Base-by-base conservation (phyloP, 768 basidiomycete species). In the Naganishia kalamii region DNA sequence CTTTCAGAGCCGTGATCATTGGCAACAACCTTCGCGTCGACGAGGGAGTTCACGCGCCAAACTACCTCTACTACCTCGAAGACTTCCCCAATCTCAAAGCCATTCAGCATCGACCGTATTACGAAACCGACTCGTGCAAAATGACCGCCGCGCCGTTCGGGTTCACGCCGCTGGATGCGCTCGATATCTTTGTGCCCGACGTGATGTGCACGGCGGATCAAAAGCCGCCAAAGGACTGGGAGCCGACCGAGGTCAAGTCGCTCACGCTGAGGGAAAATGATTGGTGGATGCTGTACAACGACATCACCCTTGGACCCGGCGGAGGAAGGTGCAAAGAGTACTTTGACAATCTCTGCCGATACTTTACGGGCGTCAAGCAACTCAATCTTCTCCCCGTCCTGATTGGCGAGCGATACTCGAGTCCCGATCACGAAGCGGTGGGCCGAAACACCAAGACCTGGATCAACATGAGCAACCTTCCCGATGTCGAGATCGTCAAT, bases 201-300 rank as follows among this genome's bases (percentile, higher is more conserved):
- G 21, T 37, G 29, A 23, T 57, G 19, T 57, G 54, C 21, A 35
- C 37, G 13, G 21, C 37, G 12, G 30, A 25, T 37, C 21, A 37
- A 8, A 19, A 33, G 4, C 54, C 54, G 21, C 54, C 54, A 12
- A 19, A 19, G 2, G 35, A 35, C 23, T 57, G 54, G 54, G 21
- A 33, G 17, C 17, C 21, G 2, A 41, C 54, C 15, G 21, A 57
- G 23, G 54, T 57, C 35, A 57, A 40, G 21, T 57, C 54, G 21
- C 37, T 57, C 21, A 57, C 54, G 11, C 40, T 57, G 13, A 19
- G 54, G 21, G 54, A 57, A 25, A 23, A 57, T 13, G 13, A 25
- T n/a, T 57, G 54, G 54, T 57, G 54, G 54, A 57, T 57, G 54
- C 37, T 57, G 21, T 57, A 57, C 37, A 57, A 19, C 21, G 54